Conservation (phyloP, 352 stramenopile genomes). For the Vaucheria bursata region DNA sequence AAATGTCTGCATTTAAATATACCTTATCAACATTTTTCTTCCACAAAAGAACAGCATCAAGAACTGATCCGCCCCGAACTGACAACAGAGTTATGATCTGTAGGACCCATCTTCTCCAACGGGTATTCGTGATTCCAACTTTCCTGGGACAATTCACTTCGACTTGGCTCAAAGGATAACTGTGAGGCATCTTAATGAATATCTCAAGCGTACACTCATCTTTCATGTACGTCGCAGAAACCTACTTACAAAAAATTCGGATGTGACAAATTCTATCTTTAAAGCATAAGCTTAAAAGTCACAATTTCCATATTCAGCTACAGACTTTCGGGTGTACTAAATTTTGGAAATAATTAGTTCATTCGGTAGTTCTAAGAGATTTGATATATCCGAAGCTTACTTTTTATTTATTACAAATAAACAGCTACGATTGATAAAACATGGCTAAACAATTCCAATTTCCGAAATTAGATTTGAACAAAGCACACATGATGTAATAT, state of each 20-base stretch:
- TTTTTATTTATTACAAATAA: too few species aligned
- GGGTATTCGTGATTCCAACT: constrained; percentile 75
- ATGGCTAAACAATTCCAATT: too few species aligned
- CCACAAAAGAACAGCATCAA: constrained; percentile 79
- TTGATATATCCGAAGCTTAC: too few species aligned
- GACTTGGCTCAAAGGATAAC: constrained; percentile 75
- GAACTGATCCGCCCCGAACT: constrained; percentile 67
- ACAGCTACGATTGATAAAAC: too few species aligned
- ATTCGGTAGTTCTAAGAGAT: too few species aligned
- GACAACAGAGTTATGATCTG: constrained; percentile 77
- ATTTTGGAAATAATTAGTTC: too few species aligned
- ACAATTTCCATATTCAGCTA: too few species aligned
- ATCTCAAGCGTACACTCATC: constrained; percentile 80
- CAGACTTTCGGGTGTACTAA: too few species aligned
- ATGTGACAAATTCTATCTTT: background rate
- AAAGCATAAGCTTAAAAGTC: too few species aligned
- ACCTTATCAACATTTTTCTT: constrained; percentile 74
- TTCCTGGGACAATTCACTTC: constrained; percentile 78
- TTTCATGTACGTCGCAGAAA: constrained; percentile 80
- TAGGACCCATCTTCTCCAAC: constrained; percentile 70
- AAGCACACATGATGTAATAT: too few species aligned
- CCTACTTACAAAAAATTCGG: constrained; percentile 47
- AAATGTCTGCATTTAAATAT: too few species aligned
- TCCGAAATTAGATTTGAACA: too few species aligned
- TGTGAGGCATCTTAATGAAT: constrained; percentile 69